A percentile compares a stretch with the other conserved stretches of the same genome.
These are phyloP conservation scores for Phytopythium montanum DNA, from an alignment of 352 stramenopile genomes.

Conservation along the genomic window DNA sequence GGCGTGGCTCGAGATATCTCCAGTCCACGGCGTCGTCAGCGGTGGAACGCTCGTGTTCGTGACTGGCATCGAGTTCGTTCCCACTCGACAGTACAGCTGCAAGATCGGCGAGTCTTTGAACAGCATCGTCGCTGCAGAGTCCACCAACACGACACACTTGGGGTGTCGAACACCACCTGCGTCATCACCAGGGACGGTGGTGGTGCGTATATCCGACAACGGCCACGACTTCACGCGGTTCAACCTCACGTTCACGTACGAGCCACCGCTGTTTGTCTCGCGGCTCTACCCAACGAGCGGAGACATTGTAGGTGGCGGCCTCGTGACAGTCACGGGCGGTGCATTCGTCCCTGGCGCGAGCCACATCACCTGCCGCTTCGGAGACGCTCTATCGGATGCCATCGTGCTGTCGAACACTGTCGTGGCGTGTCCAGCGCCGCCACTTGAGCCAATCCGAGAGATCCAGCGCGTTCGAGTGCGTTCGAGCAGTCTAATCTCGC, in stretches of 20 bases:
- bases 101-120: constrained; percentile 28
- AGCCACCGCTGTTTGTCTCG: constrained; percentile 39
- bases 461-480: constrained; percentile 73
- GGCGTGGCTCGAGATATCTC: constrained; percentile 22
- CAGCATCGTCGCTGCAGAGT: constrained; percentile 35
- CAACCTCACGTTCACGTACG: constrained; percentile 57
- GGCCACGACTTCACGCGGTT: constrained; percentile 42
- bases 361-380: constrained; percentile 83
- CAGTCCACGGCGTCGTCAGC: constrained; percentile 31
- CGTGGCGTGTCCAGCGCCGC: constrained; percentile 62
- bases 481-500: constrained; percentile 36
- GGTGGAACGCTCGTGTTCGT: constrained; percentile 61
- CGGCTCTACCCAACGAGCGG: constrained; percentile 59
- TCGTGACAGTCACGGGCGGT: constrained; percentile 53
- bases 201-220: constrained; percentile 54
- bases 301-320: constrained; percentile 51
- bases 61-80: constrained; percentile 24
- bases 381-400: constrained; percentile 65
- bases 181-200: constrained; percentile 20
- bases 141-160: constrained; percentile 50
- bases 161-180: constrained; percentile 47
- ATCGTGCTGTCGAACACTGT: constrained; percentile 54
- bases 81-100: constrained; percentile 36
- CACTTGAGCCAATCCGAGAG: constrained; percentile 66
- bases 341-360: constrained; percentile 45